Conservation (phyloP, 2,329 filamentous ascomycete genomes). For the Penicillium nordicum region DNA sequence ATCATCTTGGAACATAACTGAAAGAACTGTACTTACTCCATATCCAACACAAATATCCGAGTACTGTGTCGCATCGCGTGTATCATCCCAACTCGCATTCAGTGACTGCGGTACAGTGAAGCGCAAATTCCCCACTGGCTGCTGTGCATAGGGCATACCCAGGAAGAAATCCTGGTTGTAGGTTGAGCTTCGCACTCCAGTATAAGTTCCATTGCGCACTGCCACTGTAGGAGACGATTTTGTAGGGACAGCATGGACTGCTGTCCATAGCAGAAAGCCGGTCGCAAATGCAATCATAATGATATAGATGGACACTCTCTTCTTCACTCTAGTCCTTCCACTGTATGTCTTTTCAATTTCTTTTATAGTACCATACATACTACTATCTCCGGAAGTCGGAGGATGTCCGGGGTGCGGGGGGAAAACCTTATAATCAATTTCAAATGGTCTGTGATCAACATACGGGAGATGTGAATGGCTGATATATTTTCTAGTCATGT, state of each 20-base stretch:
- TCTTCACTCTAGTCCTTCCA: background rate
- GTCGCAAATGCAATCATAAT: slow-evolving; percentile 6
- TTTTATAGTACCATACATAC: background rate
- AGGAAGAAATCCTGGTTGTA: slow-evolving; percentile 53
- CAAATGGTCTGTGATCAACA: background rate
- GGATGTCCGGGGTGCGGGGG: background rate
- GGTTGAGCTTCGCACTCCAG: slow-evolving; percentile 38
- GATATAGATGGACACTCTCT: background rate
- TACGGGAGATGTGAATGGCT: background rate
- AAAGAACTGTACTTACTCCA: slow-evolving; percentile 35
- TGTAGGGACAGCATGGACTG: slow-evolving; percentile 21
- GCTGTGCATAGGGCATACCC: slow-evolving; percentile 57
- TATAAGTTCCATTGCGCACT: slow-evolving; percentile 49
- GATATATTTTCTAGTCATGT: background rate
- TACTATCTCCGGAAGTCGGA: background rate
- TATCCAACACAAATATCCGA: slow-evolving; percentile 52
- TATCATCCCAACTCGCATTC: slow-evolving; percentile 45
- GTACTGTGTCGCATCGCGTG: slow-evolving; percentile 45
- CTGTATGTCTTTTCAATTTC: background rate
- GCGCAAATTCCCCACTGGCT: slow-evolving; percentile 52
- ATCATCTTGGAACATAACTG: background rate
- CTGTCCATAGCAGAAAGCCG: slow-evolving; percentile 15
- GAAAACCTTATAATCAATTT: background rate
- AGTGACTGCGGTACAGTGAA: slow-evolving; percentile 52
- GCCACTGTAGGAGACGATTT: slow-evolving; percentile 27